A percentile compares a stretch with the other conserved stretches of the same genome.
phyloP scores from a whole-genome alignment of 208 protist genomes.

The Giardia duodenalis region DNA sequence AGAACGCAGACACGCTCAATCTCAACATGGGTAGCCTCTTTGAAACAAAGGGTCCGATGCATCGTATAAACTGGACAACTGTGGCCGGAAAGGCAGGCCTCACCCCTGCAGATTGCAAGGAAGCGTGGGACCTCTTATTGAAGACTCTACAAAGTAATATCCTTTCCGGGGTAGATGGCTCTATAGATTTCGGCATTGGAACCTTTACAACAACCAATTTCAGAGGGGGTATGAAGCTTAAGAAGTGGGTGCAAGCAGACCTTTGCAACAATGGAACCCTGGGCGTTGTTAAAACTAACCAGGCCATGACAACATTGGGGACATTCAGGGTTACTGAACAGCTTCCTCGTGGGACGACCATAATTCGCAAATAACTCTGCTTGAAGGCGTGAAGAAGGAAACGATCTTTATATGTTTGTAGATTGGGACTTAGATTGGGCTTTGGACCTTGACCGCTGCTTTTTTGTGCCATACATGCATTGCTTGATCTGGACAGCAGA shows the following conservation, averaged over 20 bases:
- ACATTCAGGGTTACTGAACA: neutral
- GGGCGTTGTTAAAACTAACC: neutral
- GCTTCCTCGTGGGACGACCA: neutral
- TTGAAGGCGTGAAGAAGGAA: neutral
- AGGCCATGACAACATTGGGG: neutral
- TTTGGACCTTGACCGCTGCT: too few species aligned
- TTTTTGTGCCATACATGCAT: neutral
- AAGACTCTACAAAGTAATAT: neutral
- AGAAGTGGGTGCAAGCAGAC: neutral
- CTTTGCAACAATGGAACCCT: neutral
- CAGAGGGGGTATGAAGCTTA: neutral
- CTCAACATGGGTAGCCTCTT: neutral
- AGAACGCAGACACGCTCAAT: neutral
- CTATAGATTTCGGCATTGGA: neutral
- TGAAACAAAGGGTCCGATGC: neutral
- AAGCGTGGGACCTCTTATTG: neutral
- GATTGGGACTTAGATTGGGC: too few species aligned
- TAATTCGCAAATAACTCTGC: neutral
- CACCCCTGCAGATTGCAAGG: neutral
- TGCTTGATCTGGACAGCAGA: neutral
- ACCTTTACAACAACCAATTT: neutral
- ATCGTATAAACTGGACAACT: neutral
- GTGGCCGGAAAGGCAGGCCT: neutral
- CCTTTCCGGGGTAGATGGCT: neutral
- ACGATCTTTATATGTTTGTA: neutral